phyloP scores from a whole-genome alignment of 768 basidiomycete species.

The Trichaptum fuscoviolaceum region DNA sequence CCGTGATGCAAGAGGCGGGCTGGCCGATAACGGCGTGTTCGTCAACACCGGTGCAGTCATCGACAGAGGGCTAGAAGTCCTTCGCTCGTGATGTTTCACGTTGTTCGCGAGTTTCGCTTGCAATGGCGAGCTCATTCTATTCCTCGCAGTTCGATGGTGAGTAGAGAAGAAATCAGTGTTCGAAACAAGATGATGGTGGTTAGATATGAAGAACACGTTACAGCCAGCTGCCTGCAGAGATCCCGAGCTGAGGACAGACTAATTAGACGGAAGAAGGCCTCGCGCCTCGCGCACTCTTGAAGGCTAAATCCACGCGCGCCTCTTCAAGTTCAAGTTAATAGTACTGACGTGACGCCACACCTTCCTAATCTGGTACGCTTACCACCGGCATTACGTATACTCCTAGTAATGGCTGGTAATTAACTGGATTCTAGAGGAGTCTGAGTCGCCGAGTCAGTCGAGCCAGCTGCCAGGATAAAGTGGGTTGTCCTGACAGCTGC shows the following conservation, averaged over 20 bases:
- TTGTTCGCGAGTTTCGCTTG: slow-evolving; percentile 4
- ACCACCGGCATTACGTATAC: background rate
- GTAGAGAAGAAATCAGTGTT: background rate
- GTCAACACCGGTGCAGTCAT: background rate
- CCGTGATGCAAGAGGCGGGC: background rate
- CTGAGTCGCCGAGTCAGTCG: background rate
- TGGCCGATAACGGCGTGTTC: background rate
- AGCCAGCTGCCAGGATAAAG: background rate
- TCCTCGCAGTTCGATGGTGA: background rate
- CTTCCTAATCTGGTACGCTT: background rate
- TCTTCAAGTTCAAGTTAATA: background rate
- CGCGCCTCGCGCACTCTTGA: background rate
- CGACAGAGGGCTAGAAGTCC: background rate
- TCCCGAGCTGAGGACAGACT: background rate
- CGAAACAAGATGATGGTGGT: background rate
- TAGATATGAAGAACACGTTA: slow-evolving; percentile 1
- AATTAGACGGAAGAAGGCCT: background rate
- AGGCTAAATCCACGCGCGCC: background rate
- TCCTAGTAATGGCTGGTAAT: background rate
- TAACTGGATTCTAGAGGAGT: background rate
- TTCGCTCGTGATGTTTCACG: background rate
- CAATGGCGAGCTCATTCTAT: background rate
- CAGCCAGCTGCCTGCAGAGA: background rate
- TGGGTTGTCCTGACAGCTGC: background rate
- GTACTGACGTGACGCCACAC: background rate